Conservation (phyloP, 2,329 filamentous ascomycete species). For the Lecanicillium sp. region DNA sequence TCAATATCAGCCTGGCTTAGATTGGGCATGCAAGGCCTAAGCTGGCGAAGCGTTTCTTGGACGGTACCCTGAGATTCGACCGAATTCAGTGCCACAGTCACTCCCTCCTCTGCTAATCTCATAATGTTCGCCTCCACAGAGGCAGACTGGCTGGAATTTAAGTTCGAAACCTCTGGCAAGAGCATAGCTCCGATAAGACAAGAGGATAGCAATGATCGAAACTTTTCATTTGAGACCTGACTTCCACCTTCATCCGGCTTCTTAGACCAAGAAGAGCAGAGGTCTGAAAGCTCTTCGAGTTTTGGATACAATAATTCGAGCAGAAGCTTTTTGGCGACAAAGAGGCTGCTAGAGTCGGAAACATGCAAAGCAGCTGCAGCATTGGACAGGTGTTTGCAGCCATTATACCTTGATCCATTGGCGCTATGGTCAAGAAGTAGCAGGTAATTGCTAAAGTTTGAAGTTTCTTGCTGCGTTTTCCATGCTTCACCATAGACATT, state of each 20-base stretch:
- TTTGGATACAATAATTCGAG: slow-evolving; percentile 47
- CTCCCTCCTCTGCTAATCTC: slow-evolving; percentile 29
- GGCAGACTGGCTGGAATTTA: slow-evolving; percentile 39
- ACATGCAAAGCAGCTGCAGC: slow-evolving; percentile 11
- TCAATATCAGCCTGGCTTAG: slow-evolving; percentile 29
- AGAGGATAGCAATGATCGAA: slow-evolving; percentile 43
- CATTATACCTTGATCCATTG: neutral
- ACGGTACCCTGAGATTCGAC: slow-evolving; percentile 37
- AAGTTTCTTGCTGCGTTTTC: slow-evolving; percentile 33
- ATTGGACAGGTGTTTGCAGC: slow-evolving; percentile 5
- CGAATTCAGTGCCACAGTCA: slow-evolving; percentile 32
- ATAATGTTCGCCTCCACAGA: slow-evolving; percentile 37
- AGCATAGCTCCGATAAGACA: slow-evolving; percentile 37
- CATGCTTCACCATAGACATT: slow-evolving; percentile 40
- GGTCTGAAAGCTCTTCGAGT: slow-evolving; percentile 36
- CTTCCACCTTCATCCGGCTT: slow-evolving; percentile 34
- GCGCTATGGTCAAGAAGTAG: slow-evolving; percentile 36
- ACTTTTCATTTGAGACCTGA: slow-evolving; percentile 43
- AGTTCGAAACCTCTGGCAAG: slow-evolving; percentile 36
- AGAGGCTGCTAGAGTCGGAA: slow-evolving; percentile 24
- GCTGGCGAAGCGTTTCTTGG: slow-evolving; percentile 35
- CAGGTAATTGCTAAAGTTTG: slow-evolving; percentile 43
- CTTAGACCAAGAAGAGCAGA: slow-evolving; percentile 40
- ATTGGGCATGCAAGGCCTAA: slow-evolving; percentile 38
- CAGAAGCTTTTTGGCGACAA: slow-evolving; percentile 39